Percentiles rank a stretch among this genome's conserved stretches.
Evolutionary conservation across 1,139 yeast species (phyloP).

Genomic region (Sugiyamaella japonica): DNA sequence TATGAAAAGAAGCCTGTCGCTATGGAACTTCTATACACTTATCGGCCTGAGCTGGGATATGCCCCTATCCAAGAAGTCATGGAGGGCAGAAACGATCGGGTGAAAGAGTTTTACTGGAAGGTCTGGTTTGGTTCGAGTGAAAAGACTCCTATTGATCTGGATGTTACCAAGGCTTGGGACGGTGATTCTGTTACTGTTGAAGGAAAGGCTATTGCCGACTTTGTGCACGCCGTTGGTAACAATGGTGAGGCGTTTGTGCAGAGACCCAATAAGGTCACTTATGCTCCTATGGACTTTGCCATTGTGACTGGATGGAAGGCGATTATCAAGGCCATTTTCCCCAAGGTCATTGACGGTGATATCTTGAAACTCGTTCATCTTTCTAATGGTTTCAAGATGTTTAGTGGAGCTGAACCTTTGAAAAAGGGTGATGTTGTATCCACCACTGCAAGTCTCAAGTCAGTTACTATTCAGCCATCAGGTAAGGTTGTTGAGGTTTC

Average conservation of each 20-base stretch:
- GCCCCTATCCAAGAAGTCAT: slow-evolving; percentile 92
- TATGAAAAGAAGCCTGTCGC: slow-evolving; percentile 72
- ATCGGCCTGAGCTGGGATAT: slow-evolving; percentile 82
- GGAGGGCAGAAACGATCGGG: slow-evolving; percentile 88
- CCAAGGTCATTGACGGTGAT: slow-evolving; percentile 94
- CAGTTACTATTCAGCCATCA: slow-evolving; percentile 85
- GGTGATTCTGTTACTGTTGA: slow-evolving; percentile 73
- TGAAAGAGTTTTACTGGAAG: slow-evolving; percentile 96
- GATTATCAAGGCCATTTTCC: slow-evolving; percentile 95
- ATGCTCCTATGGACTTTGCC: slow-evolving; percentile 99
- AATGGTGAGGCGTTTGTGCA: slow-evolving; percentile 93
- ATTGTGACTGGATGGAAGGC: slow-evolving; percentile 99
- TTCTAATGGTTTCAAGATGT: slow-evolving; percentile 92
- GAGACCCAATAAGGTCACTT: slow-evolving; percentile 77
- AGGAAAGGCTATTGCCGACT: slow-evolving; percentile 79
- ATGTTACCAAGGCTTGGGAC: slow-evolving; percentile 63
- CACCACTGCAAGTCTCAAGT: slow-evolving; percentile 79
- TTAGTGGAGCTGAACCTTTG: slow-evolving; percentile 88
- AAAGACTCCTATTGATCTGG: slow-evolving; percentile 54
- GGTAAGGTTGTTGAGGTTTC: slow-evolving; percentile 96
- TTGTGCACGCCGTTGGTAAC: slow-evolving; percentile 96
- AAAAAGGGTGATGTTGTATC: slow-evolving; percentile 84
- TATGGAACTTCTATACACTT: slow-evolving; percentile 74
- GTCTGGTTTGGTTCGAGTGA: slow-evolving; percentile 82
- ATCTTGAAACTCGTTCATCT: slow-evolving; percentile 89